Evolutionary conservation across 495 filamentous ascomycete genomes (phyloP), one percentile per base, ranked within the genome.

Genomic region (Podospora tetraspora): DNA sequence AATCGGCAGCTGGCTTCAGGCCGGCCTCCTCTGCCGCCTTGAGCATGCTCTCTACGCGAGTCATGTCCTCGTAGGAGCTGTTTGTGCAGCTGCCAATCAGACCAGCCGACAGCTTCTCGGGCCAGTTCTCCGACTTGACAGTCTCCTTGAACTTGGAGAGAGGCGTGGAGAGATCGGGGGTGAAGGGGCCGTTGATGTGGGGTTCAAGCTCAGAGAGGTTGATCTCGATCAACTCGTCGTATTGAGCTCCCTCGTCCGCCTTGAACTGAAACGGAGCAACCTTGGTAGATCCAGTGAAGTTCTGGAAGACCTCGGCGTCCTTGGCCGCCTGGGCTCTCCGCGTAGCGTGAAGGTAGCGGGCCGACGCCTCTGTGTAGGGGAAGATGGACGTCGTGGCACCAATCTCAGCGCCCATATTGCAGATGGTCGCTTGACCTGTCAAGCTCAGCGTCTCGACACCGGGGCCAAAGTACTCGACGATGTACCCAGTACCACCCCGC

Each of bases 61-160:
- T 93, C 95, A 99, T 99, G 75, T 99, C 95, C 80, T 97, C 88
- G 78, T 97, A 99, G 3, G 95, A 98, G 79, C 92, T 96, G 84
- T 99, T 99, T 16, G 95, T 99, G 82, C 95, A 99, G 82, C 92
- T 96, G 59, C 95, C 95, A 73, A 99, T 99, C 29, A 99, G 85
- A 66, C 94, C 92, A 9, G 95, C 94, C 8, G 91, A 93, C 68
- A 99, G 90, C 59, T 89, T 91, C 76, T 90, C 87, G 8, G 95
- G 95, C 95, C 95, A 99, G 34, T 91, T 80, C 77, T 97, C 90
- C 74, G 89, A 84, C 75, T 90, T 84, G 7, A 96, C 93, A 1
- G 90, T 89, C 60, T 92, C 85, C 71, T 91, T 89, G 76, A 99
- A 99, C 72, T 88, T 81, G 30, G 94, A 97, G 34, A 99, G 77